phyloP scores from a whole-genome alignment of 169 alveolate genomes.

The Plasmodium knowlesi region DNA sequence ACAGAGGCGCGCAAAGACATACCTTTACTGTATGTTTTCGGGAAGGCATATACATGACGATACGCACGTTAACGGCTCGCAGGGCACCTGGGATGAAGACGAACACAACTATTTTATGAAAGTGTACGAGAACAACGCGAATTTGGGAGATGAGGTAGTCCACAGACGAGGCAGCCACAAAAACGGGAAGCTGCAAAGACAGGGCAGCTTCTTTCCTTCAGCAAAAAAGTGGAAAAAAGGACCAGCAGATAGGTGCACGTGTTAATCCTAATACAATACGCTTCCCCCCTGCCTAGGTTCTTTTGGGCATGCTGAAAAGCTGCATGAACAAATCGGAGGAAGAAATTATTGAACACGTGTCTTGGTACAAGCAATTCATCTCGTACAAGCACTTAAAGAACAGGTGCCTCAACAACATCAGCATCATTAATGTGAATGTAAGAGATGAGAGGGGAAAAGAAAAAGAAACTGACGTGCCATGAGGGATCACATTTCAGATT shows the following conservation, averaged over 20 bases:
- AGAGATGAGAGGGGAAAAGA: background rate
- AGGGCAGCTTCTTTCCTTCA: background rate
- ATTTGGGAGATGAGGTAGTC: conserved; percentile 49
- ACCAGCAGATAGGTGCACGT: background rate
- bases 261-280: background rate
- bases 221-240: background rate
- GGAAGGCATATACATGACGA: background rate
- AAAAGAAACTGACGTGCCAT: background rate
- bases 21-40: background rate
- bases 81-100: conserved; percentile 61
- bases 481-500: background rate
- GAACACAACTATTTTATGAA: conserved; percentile 63
- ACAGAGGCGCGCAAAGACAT: background rate
- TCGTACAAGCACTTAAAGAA: conserved; percentile 19
- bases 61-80: background rate
- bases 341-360: conserved; percentile 33
- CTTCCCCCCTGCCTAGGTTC: background rate
- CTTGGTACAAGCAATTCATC: conserved; percentile 37
- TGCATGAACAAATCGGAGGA: conserved; percentile 34
- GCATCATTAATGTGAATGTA: conserved; percentile 49
- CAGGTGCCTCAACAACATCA: conserved; percentile 33
- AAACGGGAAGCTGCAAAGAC: no score
- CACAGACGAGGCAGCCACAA: background rate
- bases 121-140: conserved; percentile 28
- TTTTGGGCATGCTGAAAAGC: conserved; percentile 15